These are phyloP conservation scores for Rehmannia glutinosa DNA, from an alignment of 257 asterid genomes.

Conservation along the genomic window DNA sequence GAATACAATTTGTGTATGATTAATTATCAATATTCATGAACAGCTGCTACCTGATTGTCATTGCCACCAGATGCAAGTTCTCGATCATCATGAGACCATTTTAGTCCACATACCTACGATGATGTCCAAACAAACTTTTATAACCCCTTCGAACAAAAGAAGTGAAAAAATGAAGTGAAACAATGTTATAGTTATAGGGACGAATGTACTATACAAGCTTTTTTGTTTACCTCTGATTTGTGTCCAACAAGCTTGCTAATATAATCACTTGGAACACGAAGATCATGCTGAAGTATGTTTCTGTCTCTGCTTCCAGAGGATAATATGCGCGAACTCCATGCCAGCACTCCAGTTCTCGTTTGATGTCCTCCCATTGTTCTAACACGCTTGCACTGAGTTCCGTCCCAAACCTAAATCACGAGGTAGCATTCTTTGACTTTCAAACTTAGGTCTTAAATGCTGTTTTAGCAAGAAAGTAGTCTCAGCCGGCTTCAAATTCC, in stretches of 20 bases:
- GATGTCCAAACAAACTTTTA: no score
- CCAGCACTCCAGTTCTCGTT: slow-evolving; percentile 84
- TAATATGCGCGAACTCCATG: slow-evolving; percentile 83
- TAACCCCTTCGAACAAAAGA: no score
- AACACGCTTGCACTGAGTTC: slow-evolving; percentile 85
- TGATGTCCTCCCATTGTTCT: slow-evolving; percentile 92
- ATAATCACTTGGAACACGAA: slow-evolving; percentile 76
- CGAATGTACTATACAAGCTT: background rate
- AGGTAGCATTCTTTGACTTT: background rate
- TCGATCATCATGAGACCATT: slow-evolving; percentile 97
- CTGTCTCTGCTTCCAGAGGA: slow-evolving; percentile 96
- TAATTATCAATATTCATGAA: background rate
- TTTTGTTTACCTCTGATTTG: slow-evolving; percentile 81
- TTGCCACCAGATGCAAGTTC: slow-evolving; percentile 99
- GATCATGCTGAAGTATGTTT: slow-evolving; percentile 93
- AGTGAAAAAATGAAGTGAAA: no score
- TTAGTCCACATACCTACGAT: slow-evolving; percentile 79
- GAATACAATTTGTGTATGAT: background rate
- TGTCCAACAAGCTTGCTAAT: slow-evolving; percentile 87
- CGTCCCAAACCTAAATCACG: slow-evolving; percentile 81
- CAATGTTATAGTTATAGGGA: background rate
- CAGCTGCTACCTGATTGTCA: slow-evolving; percentile 69
- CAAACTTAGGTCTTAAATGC: no score
- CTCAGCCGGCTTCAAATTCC: no score
- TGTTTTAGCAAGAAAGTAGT: no score